Evolutionary conservation across 352 stramenopile genomes (phyloP).

Genomic region (Nothophytophthora sp.): DNA sequence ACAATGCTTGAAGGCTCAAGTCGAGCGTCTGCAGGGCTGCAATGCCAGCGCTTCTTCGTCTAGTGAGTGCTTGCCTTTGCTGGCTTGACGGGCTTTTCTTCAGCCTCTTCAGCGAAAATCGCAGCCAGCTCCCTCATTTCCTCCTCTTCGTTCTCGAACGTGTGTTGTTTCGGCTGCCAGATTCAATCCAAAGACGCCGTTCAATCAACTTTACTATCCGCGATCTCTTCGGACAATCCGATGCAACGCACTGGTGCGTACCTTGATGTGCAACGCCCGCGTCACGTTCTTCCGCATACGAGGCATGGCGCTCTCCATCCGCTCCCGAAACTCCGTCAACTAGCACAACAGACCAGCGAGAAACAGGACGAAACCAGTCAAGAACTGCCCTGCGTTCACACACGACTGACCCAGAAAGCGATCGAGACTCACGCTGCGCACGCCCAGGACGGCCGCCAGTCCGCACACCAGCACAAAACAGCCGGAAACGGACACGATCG

Average conservation of each 20-base stretch:
- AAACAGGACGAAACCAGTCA: constrained; percentile 13
- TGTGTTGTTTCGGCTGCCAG: not conserved
- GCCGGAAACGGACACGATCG: constrained; percentile 41
- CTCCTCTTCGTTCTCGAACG: constrained; percentile 18
- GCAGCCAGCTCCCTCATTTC: constrained; percentile 24
- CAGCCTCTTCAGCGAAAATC: constrained; percentile 15
- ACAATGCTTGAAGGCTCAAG: too few species aligned
- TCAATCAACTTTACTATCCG: too few species aligned
- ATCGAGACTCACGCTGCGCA: constrained; percentile 36
- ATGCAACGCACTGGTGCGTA: too few species aligned
- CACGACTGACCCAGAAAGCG: not conserved
- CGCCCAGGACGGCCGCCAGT: constrained; percentile 30
- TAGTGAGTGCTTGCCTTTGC: too few species aligned
- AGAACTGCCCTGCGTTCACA: not conserved
- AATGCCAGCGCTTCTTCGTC: too few species aligned
- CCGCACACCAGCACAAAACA: constrained; percentile 40
- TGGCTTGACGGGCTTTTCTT: not conserved
- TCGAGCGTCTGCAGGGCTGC: too few species aligned
- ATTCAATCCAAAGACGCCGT: not conserved
- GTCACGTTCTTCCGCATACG: constrained; percentile 11
- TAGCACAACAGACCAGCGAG: too few species aligned
- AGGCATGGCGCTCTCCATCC: constrained; percentile 33
- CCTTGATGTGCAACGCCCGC: constrained; percentile 25
- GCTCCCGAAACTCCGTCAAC: constrained; percentile 39
- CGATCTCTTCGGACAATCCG: too few species aligned